phyloP scores from a whole-genome alignment of 2,329 filamentous ascomycete species.

The Penicillium palitans region DNA sequence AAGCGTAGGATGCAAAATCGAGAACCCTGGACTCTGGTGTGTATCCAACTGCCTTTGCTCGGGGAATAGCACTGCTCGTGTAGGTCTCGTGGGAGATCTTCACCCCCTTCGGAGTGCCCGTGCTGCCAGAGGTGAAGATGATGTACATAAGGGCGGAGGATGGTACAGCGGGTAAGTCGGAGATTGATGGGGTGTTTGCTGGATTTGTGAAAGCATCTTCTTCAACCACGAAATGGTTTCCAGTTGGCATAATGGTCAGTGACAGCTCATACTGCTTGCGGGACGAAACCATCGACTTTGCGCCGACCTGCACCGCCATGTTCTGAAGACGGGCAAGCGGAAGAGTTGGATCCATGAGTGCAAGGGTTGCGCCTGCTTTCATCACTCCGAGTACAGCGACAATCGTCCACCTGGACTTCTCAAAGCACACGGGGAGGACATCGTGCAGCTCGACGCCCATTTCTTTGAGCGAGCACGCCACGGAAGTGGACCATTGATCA shows the following conservation, averaged over 20 bases:
- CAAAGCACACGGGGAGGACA: slow-evolving; percentile 36
- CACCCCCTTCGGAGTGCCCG: slow-evolving; percentile 56
- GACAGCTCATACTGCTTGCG: slow-evolving; percentile 31
- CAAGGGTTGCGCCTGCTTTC: slow-evolving; percentile 36
- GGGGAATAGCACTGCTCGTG: slow-evolving; percentile 56
- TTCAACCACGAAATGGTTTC: slow-evolving; percentile 31
- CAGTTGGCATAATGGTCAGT: slow-evolving; percentile 34
- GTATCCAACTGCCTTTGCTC: slow-evolving; percentile 54
- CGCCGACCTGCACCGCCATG: slow-evolving; percentile 32
- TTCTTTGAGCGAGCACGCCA: slow-evolving; percentile 28
- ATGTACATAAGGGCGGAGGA: slow-evolving; percentile 55
- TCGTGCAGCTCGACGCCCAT: slow-evolving; percentile 30
- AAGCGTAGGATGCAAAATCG: slow-evolving; percentile 58
- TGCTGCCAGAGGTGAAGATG: slow-evolving; percentile 60
- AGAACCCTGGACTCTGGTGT: slow-evolving; percentile 58
- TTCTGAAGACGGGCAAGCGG: slow-evolving; percentile 38
- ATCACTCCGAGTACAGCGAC: slow-evolving; percentile 37
- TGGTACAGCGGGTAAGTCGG: slow-evolving; percentile 28
- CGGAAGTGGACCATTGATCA: slow-evolving; percentile 38
- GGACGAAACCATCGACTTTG: slow-evolving; percentile 34
- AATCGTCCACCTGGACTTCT: slow-evolving; percentile 37
- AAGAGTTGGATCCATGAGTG: slow-evolving; percentile 36
- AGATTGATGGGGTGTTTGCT: slow-evolving; percentile 6
- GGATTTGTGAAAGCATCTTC: slow-evolving; percentile 24
- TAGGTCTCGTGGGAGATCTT: slow-evolving; percentile 62